Base-by-base conservation (phyloP, 305 asterid species). In the Ajuga reptans region DNA sequence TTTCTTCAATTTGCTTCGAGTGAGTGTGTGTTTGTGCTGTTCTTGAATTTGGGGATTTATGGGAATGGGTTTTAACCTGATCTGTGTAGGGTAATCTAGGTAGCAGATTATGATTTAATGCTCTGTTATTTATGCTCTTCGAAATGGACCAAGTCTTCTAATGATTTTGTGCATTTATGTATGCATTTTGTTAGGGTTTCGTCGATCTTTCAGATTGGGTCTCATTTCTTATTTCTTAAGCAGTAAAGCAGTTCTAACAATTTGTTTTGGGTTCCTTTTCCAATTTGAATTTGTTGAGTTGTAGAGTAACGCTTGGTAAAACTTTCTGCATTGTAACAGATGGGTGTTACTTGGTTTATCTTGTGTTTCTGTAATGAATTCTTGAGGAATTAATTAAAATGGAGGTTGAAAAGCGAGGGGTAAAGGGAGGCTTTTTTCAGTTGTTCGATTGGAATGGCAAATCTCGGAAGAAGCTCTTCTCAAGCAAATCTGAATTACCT, bases 381-480 rank as follows among this genome's bases (percentile, higher is more conserved):
- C 72, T 78, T 34, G 68, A 69, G 68, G 39, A 71, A 71, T 68
- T 74, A 64, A 78, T 77, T 73, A 27, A 59, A 72, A 94, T 94
- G 99, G 99, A 91, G 87, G 87, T 87, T 37, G 99, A 94, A 46
- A 94, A 91, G 79, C 81, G 90, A 81, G 87, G 84, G 34, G 81
- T 72, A 4, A 93, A 85, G 73, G 97, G 97, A 16, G 94, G 99
- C 34, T 85, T 93, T 76, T 85, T 91, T 65, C 99, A 93, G 85
- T 78, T 93, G 85, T 91, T 93, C 57, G 99, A 93, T 79, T 93
- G 99, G 99, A 93, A 91, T 76, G 85, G 56, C 66, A 93, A 91
- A 81, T 91, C 99, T 61, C 80, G 93, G 61, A 93, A 89, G 92
- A 93, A 86, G 88, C 97, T 91, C 65, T 93, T 93, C 85, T 79